phyloP scores from a whole-genome alignment of 2,329 filamentous ascomycete genomes.

The Raffaelea albimanens region DNA sequence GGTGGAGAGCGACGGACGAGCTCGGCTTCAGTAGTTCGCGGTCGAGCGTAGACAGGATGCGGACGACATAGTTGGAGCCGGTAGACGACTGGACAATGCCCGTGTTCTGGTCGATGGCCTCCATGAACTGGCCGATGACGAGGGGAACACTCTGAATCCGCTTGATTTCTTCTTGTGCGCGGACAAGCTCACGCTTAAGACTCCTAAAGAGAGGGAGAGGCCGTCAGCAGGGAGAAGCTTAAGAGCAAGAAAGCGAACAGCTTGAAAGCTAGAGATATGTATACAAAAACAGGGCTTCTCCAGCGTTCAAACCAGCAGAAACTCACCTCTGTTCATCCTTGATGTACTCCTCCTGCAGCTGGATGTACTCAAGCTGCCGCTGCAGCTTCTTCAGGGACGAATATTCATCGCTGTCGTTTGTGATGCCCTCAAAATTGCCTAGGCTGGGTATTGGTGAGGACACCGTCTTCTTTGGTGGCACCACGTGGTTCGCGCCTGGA shows the following conservation, averaged over 20 bases:
- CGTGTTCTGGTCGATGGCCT: slow-evolving; percentile 98
- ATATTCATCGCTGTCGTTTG: slow-evolving; percentile 85
- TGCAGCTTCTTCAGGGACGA: slow-evolving; percentile 93
- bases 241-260: not conserved
- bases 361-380: slow-evolving; percentile 94
- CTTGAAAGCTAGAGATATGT: not conserved
- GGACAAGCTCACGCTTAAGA: slow-evolving; percentile 91
- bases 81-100: slow-evolving; percentile 98
- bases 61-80: slow-evolving; percentile 97
- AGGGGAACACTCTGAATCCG: slow-evolving; percentile 96
- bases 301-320: not conserved
- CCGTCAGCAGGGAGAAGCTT: not conserved
- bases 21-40: slow-evolving; percentile 97
- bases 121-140: slow-evolving; percentile 99
- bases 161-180: slow-evolving; percentile 98
- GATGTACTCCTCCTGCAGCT: slow-evolving; percentile 99
- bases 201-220: slow-evolving; percentile 46
- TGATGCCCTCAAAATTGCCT: slow-evolving; percentile 77
- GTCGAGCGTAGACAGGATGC: slow-evolving; percentile 95
- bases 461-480: slow-evolving; percentile 72
- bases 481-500: slow-evolving; percentile 56
- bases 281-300: not conserved
- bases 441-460: slow-evolving; percentile 79
- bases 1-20: slow-evolving; percentile 92
- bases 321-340: slow-evolving; percentile 95